These are phyloP conservation scores for Albizia julibrissin DNA, from an alignment of 306 rosid genomes.

Conservation along the genomic window DNA sequence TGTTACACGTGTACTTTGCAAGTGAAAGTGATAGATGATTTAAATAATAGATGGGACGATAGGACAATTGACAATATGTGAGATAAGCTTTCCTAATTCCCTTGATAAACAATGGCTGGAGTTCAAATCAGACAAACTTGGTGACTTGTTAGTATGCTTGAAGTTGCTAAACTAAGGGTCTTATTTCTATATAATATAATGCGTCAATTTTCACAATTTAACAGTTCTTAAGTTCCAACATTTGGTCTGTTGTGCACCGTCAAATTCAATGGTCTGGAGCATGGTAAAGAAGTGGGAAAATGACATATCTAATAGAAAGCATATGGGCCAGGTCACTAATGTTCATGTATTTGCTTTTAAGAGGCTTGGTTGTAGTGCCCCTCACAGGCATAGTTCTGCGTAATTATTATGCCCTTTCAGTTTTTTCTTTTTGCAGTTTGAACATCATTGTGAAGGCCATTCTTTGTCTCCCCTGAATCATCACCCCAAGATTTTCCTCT, in stretches of 20 bases:
- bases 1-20: not conserved
- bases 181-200: not conserved
- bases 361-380: not conserved
- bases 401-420: not conserved
- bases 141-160: not conserved
- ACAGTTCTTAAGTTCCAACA: not conserved
- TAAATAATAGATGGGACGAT: not conserved
- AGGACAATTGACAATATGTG: not conserved
- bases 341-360: not conserved
- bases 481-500: not conserved
- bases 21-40: not conserved
- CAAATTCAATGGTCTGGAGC: not conserved
- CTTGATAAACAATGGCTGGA: not conserved
- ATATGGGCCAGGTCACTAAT: not conserved
- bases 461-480: not conserved
- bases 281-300: not conserved
- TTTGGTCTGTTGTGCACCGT: not conserved
- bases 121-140: not conserved
- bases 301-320: not conserved
- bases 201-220: not conserved
- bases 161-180: not conserved
- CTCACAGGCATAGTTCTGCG: not conserved
- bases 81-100: not conserved
- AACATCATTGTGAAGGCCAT: not conserved
- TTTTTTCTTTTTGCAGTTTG: not conserved